These are phyloP conservation scores for Glycyrrhiza uralensis DNA, from an alignment of 306 rosid genomes.

Conservation along the genomic window DNA sequence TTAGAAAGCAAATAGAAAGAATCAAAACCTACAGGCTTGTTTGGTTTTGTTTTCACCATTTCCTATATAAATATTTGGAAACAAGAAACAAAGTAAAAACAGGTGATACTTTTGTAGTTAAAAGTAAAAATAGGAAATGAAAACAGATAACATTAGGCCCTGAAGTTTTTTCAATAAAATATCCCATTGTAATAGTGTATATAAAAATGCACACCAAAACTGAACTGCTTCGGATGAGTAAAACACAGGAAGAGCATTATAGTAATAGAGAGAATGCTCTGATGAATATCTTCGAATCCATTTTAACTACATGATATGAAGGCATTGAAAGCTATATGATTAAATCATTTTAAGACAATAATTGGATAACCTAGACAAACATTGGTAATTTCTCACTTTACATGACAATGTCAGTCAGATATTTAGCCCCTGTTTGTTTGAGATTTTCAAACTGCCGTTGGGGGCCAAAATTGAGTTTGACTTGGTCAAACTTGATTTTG, in stretches of 20 bases:
- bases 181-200: neutral
- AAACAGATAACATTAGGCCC: too few relatives aligned
- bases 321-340: neutral
- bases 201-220: too few relatives aligned
- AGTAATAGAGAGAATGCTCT: neutral
- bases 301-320: neutral
- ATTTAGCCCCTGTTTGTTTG: too few relatives aligned
- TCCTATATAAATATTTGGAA: neutral
- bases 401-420: neutral
- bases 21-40: neutral
- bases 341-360: slow-evolving; percentile 1
- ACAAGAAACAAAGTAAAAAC: neutral
- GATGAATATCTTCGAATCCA: neutral
- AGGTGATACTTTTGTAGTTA: neutral
- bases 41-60: neutral
- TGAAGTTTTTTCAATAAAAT: neutral
- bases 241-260: neutral
- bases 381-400: neutral
- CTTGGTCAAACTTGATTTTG: too few relatives aligned
- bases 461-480: too few relatives aligned
- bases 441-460: too few relatives aligned
- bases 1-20: slow-evolving; percentile 16
- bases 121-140: neutral
- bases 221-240: neutral
- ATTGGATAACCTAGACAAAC: neutral